Percentiles rank a stretch among this genome's conserved stretches.
phyloP scores from a whole-genome alignment of 169 alveolate species.

The Cystoisospora suis region DNA sequence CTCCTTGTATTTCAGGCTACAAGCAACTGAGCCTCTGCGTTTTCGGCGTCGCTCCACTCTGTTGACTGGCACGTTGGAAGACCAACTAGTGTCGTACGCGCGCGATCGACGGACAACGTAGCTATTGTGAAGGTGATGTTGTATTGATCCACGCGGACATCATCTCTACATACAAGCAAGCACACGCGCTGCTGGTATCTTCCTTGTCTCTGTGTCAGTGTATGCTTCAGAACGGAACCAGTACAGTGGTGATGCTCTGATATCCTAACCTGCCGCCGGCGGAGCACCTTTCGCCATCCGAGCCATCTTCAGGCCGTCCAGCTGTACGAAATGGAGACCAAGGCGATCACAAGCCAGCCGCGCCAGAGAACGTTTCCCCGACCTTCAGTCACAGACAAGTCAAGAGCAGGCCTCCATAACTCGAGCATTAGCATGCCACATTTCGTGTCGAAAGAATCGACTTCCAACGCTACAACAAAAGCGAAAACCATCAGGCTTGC shows the following conservation, averaged over 20 bases:
- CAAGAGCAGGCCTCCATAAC: not conserved
- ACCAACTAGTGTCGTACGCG: too few species aligned
- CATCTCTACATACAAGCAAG: not conserved
- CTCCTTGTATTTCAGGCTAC: too few species aligned
- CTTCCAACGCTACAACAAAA: not conserved
- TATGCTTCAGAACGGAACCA: too few species aligned
- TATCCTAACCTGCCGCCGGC: conserved; percentile 7
- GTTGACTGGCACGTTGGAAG: too few species aligned
- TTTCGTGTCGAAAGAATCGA: not conserved
- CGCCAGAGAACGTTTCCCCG: conserved; percentile 2
- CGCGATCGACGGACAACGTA: not conserved
- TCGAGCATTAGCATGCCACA: not conserved
- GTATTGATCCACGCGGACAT: not conserved
- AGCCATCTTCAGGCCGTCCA: not conserved
- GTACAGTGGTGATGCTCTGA: not conserved
- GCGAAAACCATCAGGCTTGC: not conserved
- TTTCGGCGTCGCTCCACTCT: too few species aligned
- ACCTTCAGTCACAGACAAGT: not conserved
- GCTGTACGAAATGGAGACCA: not conserved
- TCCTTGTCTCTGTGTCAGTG: too few species aligned
- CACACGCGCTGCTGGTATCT: not conserved
- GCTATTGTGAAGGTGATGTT: not conserved
- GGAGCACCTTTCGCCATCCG: not conserved
- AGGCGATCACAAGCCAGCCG: not conserved
- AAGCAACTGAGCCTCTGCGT: too few species aligned